Percentiles rank a stretch among this genome's conserved stretches.
Evolutionary conservation across 192 early-diverging fungal genomes (phyloP).

Genomic region (Gryganskiella cystojenkinii): DNA sequence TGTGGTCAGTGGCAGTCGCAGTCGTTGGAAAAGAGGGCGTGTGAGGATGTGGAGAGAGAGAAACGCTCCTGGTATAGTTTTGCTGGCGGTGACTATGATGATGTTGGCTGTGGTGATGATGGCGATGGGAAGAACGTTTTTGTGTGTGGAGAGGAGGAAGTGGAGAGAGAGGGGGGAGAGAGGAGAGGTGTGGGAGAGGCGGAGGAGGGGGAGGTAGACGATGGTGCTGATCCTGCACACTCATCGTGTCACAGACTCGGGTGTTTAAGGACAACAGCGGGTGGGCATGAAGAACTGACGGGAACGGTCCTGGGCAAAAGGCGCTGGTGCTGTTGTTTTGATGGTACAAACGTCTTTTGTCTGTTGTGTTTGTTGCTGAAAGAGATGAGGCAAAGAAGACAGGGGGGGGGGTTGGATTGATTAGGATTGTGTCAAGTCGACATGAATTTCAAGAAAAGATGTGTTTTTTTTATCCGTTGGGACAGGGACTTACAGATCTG

Average conservation of each 20-base stretch:
- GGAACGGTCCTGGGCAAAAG: constrained; percentile 2
- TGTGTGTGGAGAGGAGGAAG: background rate
- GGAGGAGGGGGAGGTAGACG: background rate
- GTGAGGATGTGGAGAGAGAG: background rate
- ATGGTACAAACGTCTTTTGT: too few relatives aligned
- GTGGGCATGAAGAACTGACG: background rate
- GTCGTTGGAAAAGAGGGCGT: background rate
- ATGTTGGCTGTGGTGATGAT: too few relatives aligned
- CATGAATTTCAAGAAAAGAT: background rate
- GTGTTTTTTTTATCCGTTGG: too few relatives aligned
- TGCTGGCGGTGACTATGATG: too few relatives aligned
- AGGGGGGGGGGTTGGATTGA: background rate
- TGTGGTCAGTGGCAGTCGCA: background rate
- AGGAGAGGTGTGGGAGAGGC: background rate
- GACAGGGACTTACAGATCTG: too few relatives aligned
- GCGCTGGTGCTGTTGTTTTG: background rate
- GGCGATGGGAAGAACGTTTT: background rate
- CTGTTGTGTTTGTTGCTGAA: too few relatives aligned
- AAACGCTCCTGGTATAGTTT: background rate
- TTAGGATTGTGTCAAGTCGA: background rate
- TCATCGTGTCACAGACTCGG: constrained; percentile 18
- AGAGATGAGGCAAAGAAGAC: background rate
- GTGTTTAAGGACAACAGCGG: constrained; percentile 10
- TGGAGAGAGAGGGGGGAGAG: background rate
- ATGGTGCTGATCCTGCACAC: background rate